These are phyloP conservation scores for Fusarium sp. DNA, from an alignment of 2,329 filamentous ascomycete genomes.

Conservation along the genomic window DNA sequence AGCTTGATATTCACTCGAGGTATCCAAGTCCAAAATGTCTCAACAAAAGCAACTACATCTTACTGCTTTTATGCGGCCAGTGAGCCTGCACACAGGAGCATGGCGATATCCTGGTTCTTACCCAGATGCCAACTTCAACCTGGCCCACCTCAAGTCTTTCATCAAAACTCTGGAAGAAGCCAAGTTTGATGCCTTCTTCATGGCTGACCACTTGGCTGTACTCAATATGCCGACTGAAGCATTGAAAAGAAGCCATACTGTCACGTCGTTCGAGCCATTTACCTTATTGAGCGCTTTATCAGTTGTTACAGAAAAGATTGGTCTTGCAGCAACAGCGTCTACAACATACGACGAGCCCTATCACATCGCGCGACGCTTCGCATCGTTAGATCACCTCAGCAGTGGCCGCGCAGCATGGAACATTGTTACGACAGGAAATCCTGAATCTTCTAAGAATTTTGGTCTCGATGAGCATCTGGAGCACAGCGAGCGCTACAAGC, in stretches of 20 bases:
- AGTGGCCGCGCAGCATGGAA: background rate
- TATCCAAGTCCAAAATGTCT: conserved; percentile 19
- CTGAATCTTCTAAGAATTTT: background rate
- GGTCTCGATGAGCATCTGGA: background rate
- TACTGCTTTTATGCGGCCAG: conserved; percentile 72
- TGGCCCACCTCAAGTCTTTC: conserved; percentile 67
- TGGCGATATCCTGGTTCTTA: conserved; percentile 70
- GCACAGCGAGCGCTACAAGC: background rate
- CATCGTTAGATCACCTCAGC: background rate
- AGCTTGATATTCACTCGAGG: background rate
- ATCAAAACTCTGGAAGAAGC: conserved; percentile 68
- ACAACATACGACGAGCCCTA: conserved; percentile 70
- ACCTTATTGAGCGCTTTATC: conserved; percentile 67
- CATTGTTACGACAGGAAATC: background rate
- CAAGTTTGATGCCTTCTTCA: conserved; percentile 71
- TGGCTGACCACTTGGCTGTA: conserved; percentile 69
- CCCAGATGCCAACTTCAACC: conserved; percentile 72
- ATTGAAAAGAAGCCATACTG: conserved; percentile 70
- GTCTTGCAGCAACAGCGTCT: conserved; percentile 68
- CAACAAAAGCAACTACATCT: conserved; percentile 63
- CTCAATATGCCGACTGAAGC: conserved; percentile 71
- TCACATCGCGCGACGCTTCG: conserved; percentile 59
- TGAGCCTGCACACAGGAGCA: conserved; percentile 69
- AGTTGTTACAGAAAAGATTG: conserved; percentile 64
- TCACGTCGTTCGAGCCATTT: conserved; percentile 71